A percentile compares a stretch with the other conserved stretches of the same genome.
Evolutionary conservation across 1,284 basidiomycete genomes (phyloP).

Genomic region (Naganishia cerealis): DNA sequence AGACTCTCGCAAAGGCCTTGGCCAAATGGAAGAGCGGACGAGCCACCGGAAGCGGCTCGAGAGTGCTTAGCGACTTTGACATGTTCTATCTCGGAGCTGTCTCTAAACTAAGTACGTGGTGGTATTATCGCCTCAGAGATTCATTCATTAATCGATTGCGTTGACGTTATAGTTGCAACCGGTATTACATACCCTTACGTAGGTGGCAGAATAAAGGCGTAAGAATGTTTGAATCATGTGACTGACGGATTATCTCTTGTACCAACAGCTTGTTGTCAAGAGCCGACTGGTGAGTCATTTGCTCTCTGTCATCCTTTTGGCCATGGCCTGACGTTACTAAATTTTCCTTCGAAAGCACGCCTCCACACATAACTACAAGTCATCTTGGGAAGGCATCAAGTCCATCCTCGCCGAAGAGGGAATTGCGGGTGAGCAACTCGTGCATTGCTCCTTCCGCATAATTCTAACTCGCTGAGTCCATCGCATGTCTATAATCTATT

Average conservation of each 20-base stretch:
- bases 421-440: slow-evolving; percentile 52
- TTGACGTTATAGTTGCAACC: slow-evolving; percentile 45
- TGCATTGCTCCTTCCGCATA: not conserved
- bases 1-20: slow-evolving; percentile 80
- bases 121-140: slow-evolving; percentile 6
- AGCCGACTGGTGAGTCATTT: slow-evolving; percentile 47
- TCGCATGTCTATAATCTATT: not conserved
- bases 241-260: not conserved
- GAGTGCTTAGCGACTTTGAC: slow-evolving; percentile 72
- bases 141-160: not conserved
- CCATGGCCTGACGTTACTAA: not conserved
- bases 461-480: not conserved
- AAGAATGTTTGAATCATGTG: too few relatives aligned
- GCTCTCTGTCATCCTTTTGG: not conserved
- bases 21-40: slow-evolving; percentile 62
- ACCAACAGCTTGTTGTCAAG: slow-evolving; percentile 53
- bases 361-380: slow-evolving; percentile 54
- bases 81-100: slow-evolving; percentile 87
- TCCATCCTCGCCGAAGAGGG: slow-evolving; percentile 74
- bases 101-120: slow-evolving; percentile 71
- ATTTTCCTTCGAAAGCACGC: slow-evolving; percentile 45
- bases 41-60: slow-evolving; percentile 54
- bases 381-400: slow-evolving; percentile 49
- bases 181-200: slow-evolving; percentile 54
- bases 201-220: slow-evolving; percentile 32